Evolutionary conservation across 2,329 filamentous ascomycete genomes (phyloP), one percentile per base, ranked within the genome.

Genomic region (Nigrospora oryzae): DNA sequence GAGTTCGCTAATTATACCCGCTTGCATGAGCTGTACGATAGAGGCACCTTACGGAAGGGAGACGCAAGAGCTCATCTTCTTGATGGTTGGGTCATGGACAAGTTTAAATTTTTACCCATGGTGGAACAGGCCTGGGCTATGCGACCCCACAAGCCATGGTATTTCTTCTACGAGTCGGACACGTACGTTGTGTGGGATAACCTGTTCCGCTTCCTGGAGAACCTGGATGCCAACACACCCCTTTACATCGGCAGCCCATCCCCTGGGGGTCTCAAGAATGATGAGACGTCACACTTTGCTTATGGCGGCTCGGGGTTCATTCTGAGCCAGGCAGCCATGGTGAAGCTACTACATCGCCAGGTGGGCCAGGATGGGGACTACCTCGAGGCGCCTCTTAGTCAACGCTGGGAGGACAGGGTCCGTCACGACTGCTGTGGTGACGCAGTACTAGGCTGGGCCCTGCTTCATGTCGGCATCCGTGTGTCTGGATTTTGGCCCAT

Each of bases 101-200:
- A 74, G 54, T 79, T 70, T 65, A 79, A 79, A 56, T 78, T 78
- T 49, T 54, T 79, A 28, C 73, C 75, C 36, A 74, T 76, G 67
- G 61, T 79, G 5, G 70, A 76, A 46, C 60, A 67, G 28, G 69
- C 73, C 1, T 75, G 73, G 60, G 58, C 63, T 30, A 56, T 61
- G 44, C 71, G 69, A 31, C 68, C 68, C 3, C 58, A 66, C n/a
- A 68, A 69, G 38, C 63, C 72, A 33, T 78, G 75, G 68, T 79
- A 75, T 51, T 67, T 79, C 43, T 75, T 77, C 55, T 69, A 75
- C 39, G 75, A 79, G 51, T 72, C 73, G 2, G 75, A 79, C 53
- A 79, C 75, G 40, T 76, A 67, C 49, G 44, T 71, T 13, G 59
- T 64, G 13, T 71, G 68, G 67, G 57, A 64, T 30, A 70, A 67